A percentile compares a stretch with the other conserved stretches of the same genome.
Evolutionary conservation across 768 basidiomycete species (phyloP).

Genomic region (Pleurotus djamor): DNA sequence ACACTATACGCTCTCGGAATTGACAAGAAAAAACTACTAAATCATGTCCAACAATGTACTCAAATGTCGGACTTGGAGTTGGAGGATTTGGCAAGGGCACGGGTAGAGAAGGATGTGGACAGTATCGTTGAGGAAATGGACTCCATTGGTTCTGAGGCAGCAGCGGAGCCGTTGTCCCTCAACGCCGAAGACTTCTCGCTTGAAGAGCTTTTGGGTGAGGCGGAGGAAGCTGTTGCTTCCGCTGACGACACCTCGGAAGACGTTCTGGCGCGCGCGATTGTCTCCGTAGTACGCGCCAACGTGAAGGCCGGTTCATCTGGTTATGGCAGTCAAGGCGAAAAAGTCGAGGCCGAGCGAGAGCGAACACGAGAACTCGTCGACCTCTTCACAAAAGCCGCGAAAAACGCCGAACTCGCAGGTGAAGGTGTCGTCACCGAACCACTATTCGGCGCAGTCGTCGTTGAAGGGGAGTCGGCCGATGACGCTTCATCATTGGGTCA

Average conservation of each 20-base stretch:
- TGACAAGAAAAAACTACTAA: neutral
- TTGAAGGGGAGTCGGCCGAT: neutral
- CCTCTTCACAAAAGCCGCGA: neutral
- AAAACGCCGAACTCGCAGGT: constrained; percentile 1
- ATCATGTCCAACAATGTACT: neutral
- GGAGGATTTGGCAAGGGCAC: neutral
- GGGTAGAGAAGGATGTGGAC: neutral
- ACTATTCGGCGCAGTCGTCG: neutral
- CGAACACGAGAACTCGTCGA: neutral
- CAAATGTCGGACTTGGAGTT: neutral
- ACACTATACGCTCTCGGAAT: neutral
- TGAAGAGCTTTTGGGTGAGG: neutral
- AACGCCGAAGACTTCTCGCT: neutral
- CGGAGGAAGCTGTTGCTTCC: neutral
- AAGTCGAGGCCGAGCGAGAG: neutral
- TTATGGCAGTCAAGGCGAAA: neutral
- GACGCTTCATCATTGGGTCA: neutral
- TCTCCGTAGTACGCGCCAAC: neutral
- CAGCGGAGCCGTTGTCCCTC: neutral
- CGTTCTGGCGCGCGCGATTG: constrained; percentile 3
- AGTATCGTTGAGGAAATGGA: neutral
- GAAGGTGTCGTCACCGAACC: neutral
- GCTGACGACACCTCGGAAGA: neutral
- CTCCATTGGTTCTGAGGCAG: neutral
- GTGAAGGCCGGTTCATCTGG: neutral